phyloP scores from a whole-genome alignment of 495 filamentous ascomycete genomes.

The Penicillium longicatenatum region DNA sequence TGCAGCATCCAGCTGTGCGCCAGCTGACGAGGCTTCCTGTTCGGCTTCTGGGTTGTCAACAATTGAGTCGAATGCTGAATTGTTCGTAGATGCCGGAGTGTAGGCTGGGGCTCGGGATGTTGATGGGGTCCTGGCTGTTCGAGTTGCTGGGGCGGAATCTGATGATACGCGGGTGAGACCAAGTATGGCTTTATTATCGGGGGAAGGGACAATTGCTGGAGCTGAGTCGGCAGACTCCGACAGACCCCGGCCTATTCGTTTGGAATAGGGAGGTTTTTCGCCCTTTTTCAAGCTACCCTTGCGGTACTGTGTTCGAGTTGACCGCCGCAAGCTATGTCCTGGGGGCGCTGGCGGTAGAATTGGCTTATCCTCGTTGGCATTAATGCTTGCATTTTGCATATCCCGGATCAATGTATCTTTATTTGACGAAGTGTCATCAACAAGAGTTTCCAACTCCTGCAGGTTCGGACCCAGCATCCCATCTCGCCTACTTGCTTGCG shows the following conservation, averaged over 20 bases:
- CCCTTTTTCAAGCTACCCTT: constrained; percentile 83
- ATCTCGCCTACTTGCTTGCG: constrained; percentile 54
- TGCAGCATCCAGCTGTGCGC: constrained; percentile 9
- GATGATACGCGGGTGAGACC: constrained; percentile 72
- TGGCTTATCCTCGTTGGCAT: constrained; percentile 76
- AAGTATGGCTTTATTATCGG: constrained; percentile 52
- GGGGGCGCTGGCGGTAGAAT: constrained; percentile 75
- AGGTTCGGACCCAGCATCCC: constrained; percentile 59
- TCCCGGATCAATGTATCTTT: constrained; percentile 36
- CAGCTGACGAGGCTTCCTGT: constrained; percentile 11
- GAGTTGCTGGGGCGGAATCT: constrained; percentile 57
- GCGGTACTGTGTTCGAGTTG: constrained; percentile 89
- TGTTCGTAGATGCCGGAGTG: constrained; percentile 21
- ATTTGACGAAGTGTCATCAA: constrained; percentile 72
- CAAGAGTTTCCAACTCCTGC: constrained; percentile 72
- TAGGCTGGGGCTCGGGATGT: constrained; percentile 25
- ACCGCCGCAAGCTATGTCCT: constrained; percentile 78
- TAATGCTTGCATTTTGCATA: constrained; percentile 49
- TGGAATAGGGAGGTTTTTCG: constrained; percentile 75
- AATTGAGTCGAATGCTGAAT: constrained; percentile 32
- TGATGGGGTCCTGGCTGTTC: constrained; percentile 31
- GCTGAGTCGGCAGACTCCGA: constrained; percentile 61
- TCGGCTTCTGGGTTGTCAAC: constrained; percentile 31
- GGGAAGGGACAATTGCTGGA: constrained; percentile 39
- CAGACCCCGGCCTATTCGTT: constrained; percentile 59